Base-by-base conservation (phyloP, 2,329 filamentous ascomycete genomes). In the Alternaria brassicae region DNA sequence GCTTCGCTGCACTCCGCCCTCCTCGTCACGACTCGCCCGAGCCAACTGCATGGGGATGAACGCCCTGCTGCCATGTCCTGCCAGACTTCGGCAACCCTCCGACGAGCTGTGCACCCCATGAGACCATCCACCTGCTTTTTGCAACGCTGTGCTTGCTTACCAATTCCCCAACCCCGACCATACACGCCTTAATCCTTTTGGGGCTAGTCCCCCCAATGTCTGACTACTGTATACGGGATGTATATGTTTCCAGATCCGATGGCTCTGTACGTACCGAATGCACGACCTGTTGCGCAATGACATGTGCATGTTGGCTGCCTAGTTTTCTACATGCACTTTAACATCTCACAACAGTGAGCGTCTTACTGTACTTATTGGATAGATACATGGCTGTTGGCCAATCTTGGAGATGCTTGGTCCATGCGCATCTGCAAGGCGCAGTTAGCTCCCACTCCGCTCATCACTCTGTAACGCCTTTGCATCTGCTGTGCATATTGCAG, bases 201-300 rank as follows among this genome's bases (percentile, higher is more conserved):
- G 2, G 47, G 50, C 42, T 42, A 53, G 50, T 32, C 25, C 30
- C 25, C 51, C 53, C 19, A 42, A 42, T 28, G 51, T 19, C 39
- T 57, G 57, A 59, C 56, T 58, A 58, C 50, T 58, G 50, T 53
- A 61, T 63, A 63, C 67, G 59, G 56, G 47, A 62, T 39, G 47
- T 36, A 44, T 51, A 50, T 49, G 56, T 58, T 60, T 39, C 58
- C 61, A 61, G 51, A 61, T 68, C 69, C 66, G 69, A 63, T 27
- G 44, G 34, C 66, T 56, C 67, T 64, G 67, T 51, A 32, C 17
- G 13, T 17, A 32, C 51, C 53, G 23, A 21, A 47, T 55, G 49
- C 21, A 47, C 23, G 25, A 23, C n/a, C 19, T 41, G 25, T n/a
- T 42, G 51, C 48, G 23, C 53, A 27, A 28, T 45, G 15, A 13